These are phyloP conservation scores for Symmetrospora coprosmae DNA, from an alignment of 768 basidiomycete species.

Conservation along the genomic window DNA sequence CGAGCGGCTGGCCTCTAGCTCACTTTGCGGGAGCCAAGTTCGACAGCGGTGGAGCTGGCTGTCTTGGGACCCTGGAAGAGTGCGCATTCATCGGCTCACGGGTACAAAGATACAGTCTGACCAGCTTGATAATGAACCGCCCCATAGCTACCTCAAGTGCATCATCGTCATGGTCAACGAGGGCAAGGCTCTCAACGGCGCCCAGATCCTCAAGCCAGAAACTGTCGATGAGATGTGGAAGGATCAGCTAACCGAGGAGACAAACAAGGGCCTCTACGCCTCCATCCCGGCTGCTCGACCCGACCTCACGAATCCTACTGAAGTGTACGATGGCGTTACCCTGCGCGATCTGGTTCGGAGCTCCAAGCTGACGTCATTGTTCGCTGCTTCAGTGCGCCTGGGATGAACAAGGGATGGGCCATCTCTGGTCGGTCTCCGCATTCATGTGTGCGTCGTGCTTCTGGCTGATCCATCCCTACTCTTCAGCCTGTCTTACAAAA, in stretches of 20 bases:
- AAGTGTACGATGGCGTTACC: too few relatives aligned
- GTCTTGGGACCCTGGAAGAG: conserved; percentile 12
- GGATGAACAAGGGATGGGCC: not conserved
- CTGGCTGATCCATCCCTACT: too few relatives aligned
- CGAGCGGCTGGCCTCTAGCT: not conserved
- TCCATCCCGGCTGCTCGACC: not conserved
- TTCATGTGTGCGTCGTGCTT: too few relatives aligned
- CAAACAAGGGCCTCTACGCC: not conserved
- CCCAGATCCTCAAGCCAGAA: conserved; percentile 23
- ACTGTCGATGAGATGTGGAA: conserved; percentile 20
- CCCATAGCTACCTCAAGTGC: conserved; percentile 7
- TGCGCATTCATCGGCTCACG: not conserved
- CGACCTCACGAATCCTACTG: not conserved
- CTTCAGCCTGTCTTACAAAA: too few relatives aligned
- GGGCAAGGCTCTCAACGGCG: conserved; percentile 23
- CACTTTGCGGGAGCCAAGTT: not conserved
- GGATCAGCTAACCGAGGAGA: conserved; percentile 16
- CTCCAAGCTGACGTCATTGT: too few relatives aligned
- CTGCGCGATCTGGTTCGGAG: too few relatives aligned
- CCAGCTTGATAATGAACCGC: not conserved
- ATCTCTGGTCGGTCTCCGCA: not conserved
- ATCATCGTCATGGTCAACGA: conserved; percentile 18
- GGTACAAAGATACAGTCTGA: not conserved
- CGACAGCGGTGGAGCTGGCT: conserved; percentile 20
- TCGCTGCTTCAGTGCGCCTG: not conserved